These are phyloP conservation scores for Melanomma pulvis-pyrius DNA, from an alignment of 495 filamentous ascomycete genomes.

Conservation along the genomic window DNA sequence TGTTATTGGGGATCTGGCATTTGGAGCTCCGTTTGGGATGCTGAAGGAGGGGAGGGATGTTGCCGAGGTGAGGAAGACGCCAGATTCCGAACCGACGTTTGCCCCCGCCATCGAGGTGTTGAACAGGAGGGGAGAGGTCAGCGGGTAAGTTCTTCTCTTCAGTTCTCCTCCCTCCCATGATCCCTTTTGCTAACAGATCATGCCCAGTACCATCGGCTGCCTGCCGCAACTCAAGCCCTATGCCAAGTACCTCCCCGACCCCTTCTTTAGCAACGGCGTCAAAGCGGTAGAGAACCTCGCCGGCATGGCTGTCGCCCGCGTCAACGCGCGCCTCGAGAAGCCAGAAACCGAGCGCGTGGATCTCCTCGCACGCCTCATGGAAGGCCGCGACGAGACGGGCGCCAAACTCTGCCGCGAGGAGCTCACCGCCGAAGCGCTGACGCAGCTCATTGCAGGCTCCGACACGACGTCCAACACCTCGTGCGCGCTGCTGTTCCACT, in stretches of 20 bases:
- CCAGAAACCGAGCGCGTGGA: slow-evolving; percentile 71
- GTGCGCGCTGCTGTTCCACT: slow-evolving; percentile 83
- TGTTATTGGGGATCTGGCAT: slow-evolving; percentile 76
- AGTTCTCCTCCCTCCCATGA: background rate
- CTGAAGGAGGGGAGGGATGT: slow-evolving; percentile 63
- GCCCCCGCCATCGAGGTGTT: slow-evolving; percentile 72
- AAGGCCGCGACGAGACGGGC: slow-evolving; percentile 81
- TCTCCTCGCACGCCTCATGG: slow-evolving; percentile 80
- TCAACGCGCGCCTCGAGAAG: slow-evolving; percentile 70
- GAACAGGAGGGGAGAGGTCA: slow-evolving; percentile 70
- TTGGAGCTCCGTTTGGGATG: slow-evolving; percentile 53
- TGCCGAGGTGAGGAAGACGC: slow-evolving; percentile 61
- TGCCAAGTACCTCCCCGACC: slow-evolving; percentile 66
- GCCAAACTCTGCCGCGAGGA: slow-evolving; percentile 73
- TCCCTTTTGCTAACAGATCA: background rate
- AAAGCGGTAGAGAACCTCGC: slow-evolving; percentile 67
- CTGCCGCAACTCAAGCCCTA: slow-evolving; percentile 64
- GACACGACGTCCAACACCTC: slow-evolving; percentile 90
- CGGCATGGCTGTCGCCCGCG: slow-evolving; percentile 76
- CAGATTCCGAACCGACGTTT: slow-evolving; percentile 56
- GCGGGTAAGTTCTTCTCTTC: slow-evolving; percentile 45
- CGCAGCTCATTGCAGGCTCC: slow-evolving; percentile 86
- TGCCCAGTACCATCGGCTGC: slow-evolving; percentile 57
- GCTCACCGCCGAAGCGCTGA: slow-evolving; percentile 84
- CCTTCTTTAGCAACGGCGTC: slow-evolving; percentile 67